Base-by-base conservation (phyloP, 805 yeast species). In the Clavispora vitiphila region DNA sequence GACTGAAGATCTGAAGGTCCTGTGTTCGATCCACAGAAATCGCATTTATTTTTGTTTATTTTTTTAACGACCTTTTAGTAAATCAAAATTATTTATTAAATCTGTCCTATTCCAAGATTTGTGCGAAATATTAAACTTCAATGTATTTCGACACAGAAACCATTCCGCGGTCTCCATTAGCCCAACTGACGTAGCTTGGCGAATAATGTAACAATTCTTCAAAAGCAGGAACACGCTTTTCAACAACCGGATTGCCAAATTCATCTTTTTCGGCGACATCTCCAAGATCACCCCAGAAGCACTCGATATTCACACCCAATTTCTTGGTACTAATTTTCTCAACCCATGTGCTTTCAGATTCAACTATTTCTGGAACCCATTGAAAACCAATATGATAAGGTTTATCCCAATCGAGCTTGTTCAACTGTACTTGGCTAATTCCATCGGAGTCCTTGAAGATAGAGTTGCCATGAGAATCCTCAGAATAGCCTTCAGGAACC, bases 281-380 rank as follows among this genome's bases (percentile, higher is more conserved):
- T 26, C 78, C 80, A 57, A 78, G 77, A 49, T 88, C 95, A 8
- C 87, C 85, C 90, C 91, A 89, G 54, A 67, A 78, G 57, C 96
- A 89, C 19, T 76, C 69, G 8, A 88, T 72, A 7, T 66, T 60
- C 1, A 88, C 72, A 8, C 80, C 82, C 38, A 87, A 60, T 27
- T 42, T 65, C 57, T 52, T 66, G 24, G 61, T 60, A 16, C 50
- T 51, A 15, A 46, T 59, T 26, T 58, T 63, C n/a, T 55, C 59
- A 6, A 49, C 47, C 24, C 48, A 61, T n/a, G 59, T 61, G 12
- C 55, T 62, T 22, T 52, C 60, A 18, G 61, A 65, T 34, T 70
- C 79, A 22, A 71, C 70, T 11, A 74, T 64, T 40, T 72, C 72
- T 4, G 95, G 95, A 25, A 83, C 66, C 95, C 95, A 87, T 55